These are phyloP conservation scores for Suillus clintonianus DNA, from an alignment of 768 basidiomycete species.

Conservation along the genomic window DNA sequence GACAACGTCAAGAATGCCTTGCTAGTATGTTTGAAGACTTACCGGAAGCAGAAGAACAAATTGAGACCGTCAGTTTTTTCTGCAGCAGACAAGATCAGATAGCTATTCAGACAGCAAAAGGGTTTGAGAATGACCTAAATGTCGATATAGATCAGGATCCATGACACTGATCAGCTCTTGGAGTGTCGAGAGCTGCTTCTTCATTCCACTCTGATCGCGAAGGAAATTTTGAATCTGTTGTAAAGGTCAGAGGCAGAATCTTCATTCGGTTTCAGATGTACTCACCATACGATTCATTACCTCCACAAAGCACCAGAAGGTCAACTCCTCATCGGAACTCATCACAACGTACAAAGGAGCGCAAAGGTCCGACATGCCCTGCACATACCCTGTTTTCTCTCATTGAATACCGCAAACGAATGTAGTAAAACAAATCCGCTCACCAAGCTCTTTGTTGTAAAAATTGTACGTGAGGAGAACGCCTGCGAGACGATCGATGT, in stretches of 20 bases:
- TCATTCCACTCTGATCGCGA: constrained; percentile 98
- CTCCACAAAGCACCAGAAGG: constrained; percentile 95
- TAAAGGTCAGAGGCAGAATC: constrained; percentile 8
- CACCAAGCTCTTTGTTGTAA: constrained; percentile 85
- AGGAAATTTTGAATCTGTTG: constrained; percentile 90
- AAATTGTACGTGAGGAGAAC: constrained; percentile 92
- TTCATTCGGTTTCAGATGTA: constrained; percentile 10
- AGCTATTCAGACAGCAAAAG: background rate
- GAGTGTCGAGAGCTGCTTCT: constrained; percentile 83
- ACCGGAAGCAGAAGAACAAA: constrained; percentile 98
- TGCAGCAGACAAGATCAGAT: constrained; percentile 34
- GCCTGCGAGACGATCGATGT: constrained; percentile 83
- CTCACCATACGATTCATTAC: constrained; percentile 95
- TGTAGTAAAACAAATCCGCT: constrained; percentile 26
- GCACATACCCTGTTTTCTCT: constrained; percentile 78
- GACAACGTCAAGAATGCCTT: background rate
- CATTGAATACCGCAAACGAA: constrained; percentile 10
- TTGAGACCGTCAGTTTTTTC: constrained; percentile 89
- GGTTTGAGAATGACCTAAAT: constrained; percentile 57
- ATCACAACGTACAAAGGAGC: constrained; percentile 92
- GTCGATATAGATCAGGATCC: constrained; percentile 94
- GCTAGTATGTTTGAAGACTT: constrained; percentile 23
- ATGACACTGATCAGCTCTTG: constrained; percentile 91
- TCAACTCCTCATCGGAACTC: constrained; percentile 84
- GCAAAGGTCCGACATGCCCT: constrained; percentile 97